A percentile compares a stretch with the other conserved stretches of the same genome.
phyloP scores from a whole-genome alignment of 2,329 filamentous ascomycete genomes.

The Ilyonectria sp. region DNA sequence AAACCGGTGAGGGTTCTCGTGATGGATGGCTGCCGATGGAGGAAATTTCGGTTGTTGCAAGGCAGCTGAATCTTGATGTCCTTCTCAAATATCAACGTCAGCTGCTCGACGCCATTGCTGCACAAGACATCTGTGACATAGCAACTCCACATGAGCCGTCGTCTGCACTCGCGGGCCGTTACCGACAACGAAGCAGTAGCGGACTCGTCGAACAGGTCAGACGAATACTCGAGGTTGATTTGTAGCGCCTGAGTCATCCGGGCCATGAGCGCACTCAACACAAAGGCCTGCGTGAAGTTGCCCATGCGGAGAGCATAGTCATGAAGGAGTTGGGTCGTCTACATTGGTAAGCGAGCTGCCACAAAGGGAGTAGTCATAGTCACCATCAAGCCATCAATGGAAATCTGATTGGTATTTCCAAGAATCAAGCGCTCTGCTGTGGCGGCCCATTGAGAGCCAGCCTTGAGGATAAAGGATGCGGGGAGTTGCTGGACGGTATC shows the following conservation, averaged over 20 bases:
- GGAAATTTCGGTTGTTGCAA: constrained; percentile 29
- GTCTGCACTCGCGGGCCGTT: constrained; percentile 31
- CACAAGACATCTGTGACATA: constrained; percentile 37
- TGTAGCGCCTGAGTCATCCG: constrained; percentile 39
- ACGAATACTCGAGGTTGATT: constrained; percentile 37
- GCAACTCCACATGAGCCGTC: constrained; percentile 42
- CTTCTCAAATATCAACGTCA: constrained; percentile 36
- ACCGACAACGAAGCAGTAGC: constrained; percentile 2
- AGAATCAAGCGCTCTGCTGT: constrained; percentile 32
- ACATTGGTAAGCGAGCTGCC: background rate
- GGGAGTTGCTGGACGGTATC: constrained; percentile 16
- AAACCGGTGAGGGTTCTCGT: constrained; percentile 25
- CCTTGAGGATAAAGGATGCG: constrained; percentile 17
- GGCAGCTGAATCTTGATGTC: constrained; percentile 38
- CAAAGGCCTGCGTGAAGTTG: constrained; percentile 40
- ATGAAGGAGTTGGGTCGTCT: constrained; percentile 37
- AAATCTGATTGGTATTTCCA: constrained; percentile 26
- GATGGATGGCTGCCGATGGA: constrained; percentile 29
- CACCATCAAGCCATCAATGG: constrained; percentile 38
- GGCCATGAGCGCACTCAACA: constrained; percentile 34
- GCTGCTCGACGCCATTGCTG: constrained; percentile 38
- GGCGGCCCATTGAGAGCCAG: constrained; percentile 35
- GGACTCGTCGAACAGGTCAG: constrained; percentile 25
- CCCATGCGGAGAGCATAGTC: constrained; percentile 39
- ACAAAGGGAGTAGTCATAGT: background rate